Base-by-base conservation (phyloP, 306 rosid species). In the Dalbergia oliveri region DNA sequence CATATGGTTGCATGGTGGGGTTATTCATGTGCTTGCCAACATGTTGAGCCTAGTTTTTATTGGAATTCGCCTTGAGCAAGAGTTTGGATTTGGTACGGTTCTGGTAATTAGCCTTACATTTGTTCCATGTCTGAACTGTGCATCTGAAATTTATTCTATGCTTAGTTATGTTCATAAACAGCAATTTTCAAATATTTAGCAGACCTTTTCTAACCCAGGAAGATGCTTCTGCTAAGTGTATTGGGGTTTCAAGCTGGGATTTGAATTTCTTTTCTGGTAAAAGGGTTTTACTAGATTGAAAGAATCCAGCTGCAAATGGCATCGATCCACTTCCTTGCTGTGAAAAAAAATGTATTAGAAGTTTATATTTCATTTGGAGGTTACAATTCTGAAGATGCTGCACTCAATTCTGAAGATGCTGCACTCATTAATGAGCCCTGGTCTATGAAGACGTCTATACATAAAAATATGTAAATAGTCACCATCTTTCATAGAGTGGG, bases 1-100 rank as follows among this genome's bases (percentile, higher is more conserved):
- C 77, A 82, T 88, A 53, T 93, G 97, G 97, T 73, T 91, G 91
- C 97, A 89, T 65, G 96, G 96, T 68, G 97, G 97, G 61, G 92
- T 86, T 83, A 59, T 93, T 70, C 96, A 93, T 83, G 57, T 93
- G 49, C 94, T 93, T 70, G 92, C 97, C 85, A 93, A 91, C 84
- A 93, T 93, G 91, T 81, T 93, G 77, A 89, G 97, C 84, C 97
- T 93, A 70, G 21, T 89, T 66, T 89, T 93, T 69, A 93, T 93
- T 64, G 96, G 97, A 70, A 82, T 91, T 83, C 92, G 89, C 61
- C 94, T 93, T 71, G 97, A 93, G 78, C 96, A 91, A 89, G 97
- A 93, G 72, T 93, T 93, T 87, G 97, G 96, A 79, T 93, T 93
- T 87, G 96, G 97, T 93, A 89, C 21, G 94, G 87, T 73, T 72